Evolutionary conservation across 1,284 basidiomycete species (phyloP).

Genomic region (Earliella scabrosa): DNA sequence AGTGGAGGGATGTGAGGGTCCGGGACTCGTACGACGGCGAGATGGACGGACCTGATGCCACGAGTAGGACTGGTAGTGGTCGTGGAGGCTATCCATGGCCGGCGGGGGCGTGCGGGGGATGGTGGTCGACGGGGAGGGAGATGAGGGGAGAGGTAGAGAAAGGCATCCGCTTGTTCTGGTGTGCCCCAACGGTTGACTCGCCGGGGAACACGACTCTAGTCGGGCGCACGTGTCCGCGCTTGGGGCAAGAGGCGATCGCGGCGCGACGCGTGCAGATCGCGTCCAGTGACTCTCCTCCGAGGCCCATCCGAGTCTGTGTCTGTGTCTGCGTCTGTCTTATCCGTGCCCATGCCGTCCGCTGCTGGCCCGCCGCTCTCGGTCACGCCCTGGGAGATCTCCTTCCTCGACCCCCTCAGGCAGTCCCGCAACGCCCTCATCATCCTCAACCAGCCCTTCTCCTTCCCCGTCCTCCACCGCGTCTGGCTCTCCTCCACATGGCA

Average conservation of each 20-base stretch:
- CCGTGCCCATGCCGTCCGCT: background rate
- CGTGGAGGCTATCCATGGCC: conserved; percentile 38
- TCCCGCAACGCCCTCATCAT: conserved; percentile 69
- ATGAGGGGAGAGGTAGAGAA: conserved; percentile 8
- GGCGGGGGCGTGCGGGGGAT: background rate
- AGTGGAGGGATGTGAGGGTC: background rate
- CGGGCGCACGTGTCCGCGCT: conserved; percentile 23
- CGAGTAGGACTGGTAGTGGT: conserved; percentile 43
- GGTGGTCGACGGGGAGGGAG: background rate
- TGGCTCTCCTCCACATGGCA: conserved; percentile 72
- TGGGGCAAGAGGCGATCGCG: background rate
- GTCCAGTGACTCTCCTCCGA: background rate
- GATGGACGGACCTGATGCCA: conserved; percentile 47
- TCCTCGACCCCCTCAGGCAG: conserved; percentile 37
- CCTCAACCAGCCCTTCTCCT: conserved; percentile 86
- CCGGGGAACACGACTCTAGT: conserved; percentile 18
- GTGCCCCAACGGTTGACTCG: conserved; percentile 14
- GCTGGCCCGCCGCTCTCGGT: conserved; percentile 13
- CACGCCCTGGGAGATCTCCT: conserved; percentile 35
- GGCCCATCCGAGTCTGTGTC: no score
- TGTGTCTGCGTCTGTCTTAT: background rate
- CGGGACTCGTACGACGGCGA: background rate
- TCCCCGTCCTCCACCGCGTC: conserved; percentile 61
- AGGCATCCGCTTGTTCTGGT: conserved; percentile 6
- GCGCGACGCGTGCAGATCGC: conserved; percentile 8